These are phyloP conservation scores for Barnettozyma wickerhamii DNA, from an alignment of 805 yeast genomes.

Conservation along the genomic window DNA sequence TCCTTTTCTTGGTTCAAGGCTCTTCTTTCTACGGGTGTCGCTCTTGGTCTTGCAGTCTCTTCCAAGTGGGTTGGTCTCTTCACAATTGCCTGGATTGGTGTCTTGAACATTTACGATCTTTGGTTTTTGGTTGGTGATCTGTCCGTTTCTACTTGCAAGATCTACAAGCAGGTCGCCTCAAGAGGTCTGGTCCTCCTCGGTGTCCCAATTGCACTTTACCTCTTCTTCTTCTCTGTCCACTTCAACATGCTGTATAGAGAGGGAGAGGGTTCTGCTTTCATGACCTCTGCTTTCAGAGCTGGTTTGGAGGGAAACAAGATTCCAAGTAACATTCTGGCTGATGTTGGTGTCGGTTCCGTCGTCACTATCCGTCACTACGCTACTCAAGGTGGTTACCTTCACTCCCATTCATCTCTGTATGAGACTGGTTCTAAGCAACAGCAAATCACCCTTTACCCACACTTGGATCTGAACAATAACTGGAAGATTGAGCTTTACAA, in stretches of 20 bases:
- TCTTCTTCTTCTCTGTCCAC: slow-evolving; percentile 59
- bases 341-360: slow-evolving; percentile 69
- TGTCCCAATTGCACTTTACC: slow-evolving; percentile 53
- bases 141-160: slow-evolving; percentile 38
- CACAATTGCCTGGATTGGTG: slow-evolving; percentile 76
- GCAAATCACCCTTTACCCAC: slow-evolving; percentile 78
- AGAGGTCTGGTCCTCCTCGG: slow-evolving; percentile 54
- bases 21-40: slow-evolving; percentile 59
- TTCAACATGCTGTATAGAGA: slow-evolving; percentile 52
- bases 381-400: slow-evolving; percentile 77
- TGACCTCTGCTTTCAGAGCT: slow-evolving; percentile 69
- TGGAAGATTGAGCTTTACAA: slow-evolving; percentile 71
- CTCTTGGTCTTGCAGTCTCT: slow-evolving; percentile 68
- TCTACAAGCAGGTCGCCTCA: slow-evolving; percentile 42
- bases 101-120: slow-evolving; percentile 52
- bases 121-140: slow-evolving; percentile 77
- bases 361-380: slow-evolving; percentile 64
- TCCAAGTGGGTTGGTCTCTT: slow-evolving; percentile 86
- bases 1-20: slow-evolving; percentile 52
- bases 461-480: slow-evolving; percentile 66
- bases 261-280: slow-evolving; percentile 69
- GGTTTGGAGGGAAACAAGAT: slow-evolving; percentile 55
- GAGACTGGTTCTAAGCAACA: slow-evolving; percentile 83
- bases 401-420: slow-evolving; percentile 69
- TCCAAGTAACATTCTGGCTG: slow-evolving; percentile 54